A percentile compares a stretch with the other conserved stretches of the same genome.
Evolutionary conservation across 345 rosid species (phyloP).

Genomic region (Murraya koenigii): DNA sequence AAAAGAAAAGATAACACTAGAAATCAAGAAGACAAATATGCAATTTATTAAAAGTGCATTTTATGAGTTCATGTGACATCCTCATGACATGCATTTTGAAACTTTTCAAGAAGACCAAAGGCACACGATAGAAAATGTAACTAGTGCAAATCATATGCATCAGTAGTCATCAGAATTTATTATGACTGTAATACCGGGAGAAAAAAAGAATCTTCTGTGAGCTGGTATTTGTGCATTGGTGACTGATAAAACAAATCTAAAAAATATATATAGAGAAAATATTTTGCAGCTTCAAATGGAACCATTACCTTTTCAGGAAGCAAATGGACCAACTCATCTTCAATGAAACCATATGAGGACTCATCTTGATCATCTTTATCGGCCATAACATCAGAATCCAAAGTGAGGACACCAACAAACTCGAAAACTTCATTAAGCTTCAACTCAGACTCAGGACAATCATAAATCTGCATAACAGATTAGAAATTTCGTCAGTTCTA

Average conservation of each 20-base stretch:
- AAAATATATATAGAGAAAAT: not conserved
- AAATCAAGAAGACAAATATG: not conserved
- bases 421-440: slow-evolving; percentile 89
- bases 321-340: slow-evolving; percentile 49
- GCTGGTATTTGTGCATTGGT: not conserved
- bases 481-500: slow-evolving; percentile 3
- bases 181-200: not conserved
- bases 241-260: not conserved
- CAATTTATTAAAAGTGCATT: not conserved
- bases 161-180: not conserved
- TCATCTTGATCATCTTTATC: slow-evolving; percentile 46
- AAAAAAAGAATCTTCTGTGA: not conserved
- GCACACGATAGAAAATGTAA: not conserved
- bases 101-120: not conserved
- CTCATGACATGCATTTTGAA: not conserved
- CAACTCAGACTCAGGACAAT: slow-evolving; percentile 71
- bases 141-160: too few relatives aligned
- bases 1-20: not conserved
- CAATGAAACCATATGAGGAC: slow-evolving; percentile 40
- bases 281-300: slow-evolving; percentile 1
- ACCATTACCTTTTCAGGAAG: slow-evolving; percentile 54
- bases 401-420: slow-evolving; percentile 74
- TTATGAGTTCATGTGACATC: not conserved
- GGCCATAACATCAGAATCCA: slow-evolving; percentile 41
- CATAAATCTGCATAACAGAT: slow-evolving; percentile 56